Base-by-base conservation (phyloP, 495 filamentous ascomycete genomes). In the Astrothelium subdiscretum region DNA sequence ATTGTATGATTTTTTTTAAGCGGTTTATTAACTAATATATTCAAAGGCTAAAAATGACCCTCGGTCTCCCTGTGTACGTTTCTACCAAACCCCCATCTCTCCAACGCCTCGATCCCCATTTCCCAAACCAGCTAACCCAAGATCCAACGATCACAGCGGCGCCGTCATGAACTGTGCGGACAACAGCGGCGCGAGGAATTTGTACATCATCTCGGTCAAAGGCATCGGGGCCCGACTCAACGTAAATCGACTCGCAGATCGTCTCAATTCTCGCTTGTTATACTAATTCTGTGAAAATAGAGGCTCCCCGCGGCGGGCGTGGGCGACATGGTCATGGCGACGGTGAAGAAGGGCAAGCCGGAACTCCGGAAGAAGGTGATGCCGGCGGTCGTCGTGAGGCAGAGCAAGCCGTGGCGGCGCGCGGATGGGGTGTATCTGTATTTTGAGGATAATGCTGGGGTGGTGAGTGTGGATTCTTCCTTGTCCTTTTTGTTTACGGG, bases 141-240 rank as follows among this genome's bases (percentile, higher is more conserved):
- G 15, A 0, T 38, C 35, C 35, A 38, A 8, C 79, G 70, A 63
- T 40, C 64, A 79, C 72, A 96, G 91, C 76, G 91, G 91, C 76
- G 91, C 92, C 72, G 90, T 96, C 72, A 89, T 92, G 85, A 94
- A 92, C 82, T 96, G 90, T 88, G 87, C 85, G 78, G 94, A 98
- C 83, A 96, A 97, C 87, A 95, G 89, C 72, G 94, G 95, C 76
- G 94, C 94, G 66, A 91, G 94, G 68, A 97, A 97, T 80, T 85
- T 99, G 67, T 99, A 97, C 89, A 97, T 99, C 85, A 97, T 99
- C 81, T 94, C 95, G 75, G 95, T 99, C 78, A 95, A 94, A 84
- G 94, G 94, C 82, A 91, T 94, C 74, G 95, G 94, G 83, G 95
- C 94, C 67, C 91, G 94, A 68, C 88, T 99, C 66, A 99, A 99